Evolutionary conservation across 768 basidiomycete species (phyloP).

Genomic region (Porphyrellus cyaneotinctus): DNA sequence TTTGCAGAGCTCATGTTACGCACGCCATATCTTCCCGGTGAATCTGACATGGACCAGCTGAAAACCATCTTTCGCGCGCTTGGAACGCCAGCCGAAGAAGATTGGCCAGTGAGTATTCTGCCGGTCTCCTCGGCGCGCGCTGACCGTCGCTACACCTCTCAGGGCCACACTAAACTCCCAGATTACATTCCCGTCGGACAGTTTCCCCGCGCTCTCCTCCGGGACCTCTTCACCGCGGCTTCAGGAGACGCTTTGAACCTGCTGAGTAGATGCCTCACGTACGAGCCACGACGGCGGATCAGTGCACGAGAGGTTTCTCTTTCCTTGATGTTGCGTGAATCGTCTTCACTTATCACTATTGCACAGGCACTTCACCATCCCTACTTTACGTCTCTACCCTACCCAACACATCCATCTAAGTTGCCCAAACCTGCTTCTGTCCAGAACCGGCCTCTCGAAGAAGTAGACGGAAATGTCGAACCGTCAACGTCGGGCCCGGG

Average conservation of each 20-base stretch:
- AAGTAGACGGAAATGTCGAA: constrained; percentile 72
- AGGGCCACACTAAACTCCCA: constrained; percentile 90
- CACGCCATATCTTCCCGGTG: constrained; percentile 92
- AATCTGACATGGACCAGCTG: constrained; percentile 94
- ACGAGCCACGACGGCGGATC: constrained; percentile 82
- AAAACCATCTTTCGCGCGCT: constrained; percentile 92
- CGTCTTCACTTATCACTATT: not conserved
- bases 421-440: constrained; percentile 68
- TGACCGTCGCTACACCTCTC: not conserved
- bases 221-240: constrained; percentile 88
- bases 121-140: not conserved
- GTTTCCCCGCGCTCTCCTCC: constrained; percentile 77
- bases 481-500: constrained; percentile 45
- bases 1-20: constrained; percentile 97
- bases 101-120: constrained; percentile 78
- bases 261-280: constrained; percentile 71
- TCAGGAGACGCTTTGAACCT: constrained; percentile 82
- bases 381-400: constrained; percentile 83
- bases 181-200: constrained; percentile 86
- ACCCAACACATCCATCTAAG: constrained; percentile 84
- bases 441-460: constrained; percentile 61
- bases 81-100: constrained; percentile 93
- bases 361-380: constrained; percentile 76
- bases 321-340: not conserved
- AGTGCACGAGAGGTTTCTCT: constrained; percentile 67